Percentiles rank a stretch among this genome's conserved stretches.
These are phyloP conservation scores for Diaporthe vaccinii DNA, from an alignment of 2,329 filamentous ascomycete genomes.

Conservation along the genomic window DNA sequence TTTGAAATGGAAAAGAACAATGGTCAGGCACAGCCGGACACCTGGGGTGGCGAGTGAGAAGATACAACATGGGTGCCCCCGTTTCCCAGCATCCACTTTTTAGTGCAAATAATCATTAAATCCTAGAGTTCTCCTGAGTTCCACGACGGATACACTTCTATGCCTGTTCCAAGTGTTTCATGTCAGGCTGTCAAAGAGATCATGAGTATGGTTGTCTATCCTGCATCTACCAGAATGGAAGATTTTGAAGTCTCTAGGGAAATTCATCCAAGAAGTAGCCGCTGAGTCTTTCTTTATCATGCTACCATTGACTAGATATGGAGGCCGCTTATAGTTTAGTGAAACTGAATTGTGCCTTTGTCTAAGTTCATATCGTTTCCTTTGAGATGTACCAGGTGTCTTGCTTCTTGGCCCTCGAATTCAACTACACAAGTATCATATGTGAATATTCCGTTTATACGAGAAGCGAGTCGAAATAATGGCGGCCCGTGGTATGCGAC, in stretches of 20 bases:
- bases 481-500: background rate
- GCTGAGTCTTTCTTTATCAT: background rate
- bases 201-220: too few species aligned
- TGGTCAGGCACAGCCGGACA: too few species aligned
- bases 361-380: background rate
- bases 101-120: too few species aligned
- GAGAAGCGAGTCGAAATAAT: background rate
- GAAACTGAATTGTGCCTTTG: background rate
- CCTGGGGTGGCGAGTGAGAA: too few species aligned
- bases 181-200: too few species aligned
- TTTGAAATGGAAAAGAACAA: too few species aligned
- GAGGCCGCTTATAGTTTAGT: background rate
- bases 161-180: too few species aligned
- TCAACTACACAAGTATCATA: background rate
- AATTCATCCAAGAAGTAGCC: background rate
- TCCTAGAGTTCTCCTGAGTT: too few species aligned
- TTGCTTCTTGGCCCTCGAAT: background rate
- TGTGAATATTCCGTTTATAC: accelerated
- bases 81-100: too few species aligned
- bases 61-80: accelerated
- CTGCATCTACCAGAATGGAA: too few species aligned
- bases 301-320: too few species aligned
- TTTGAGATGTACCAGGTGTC: background rate
- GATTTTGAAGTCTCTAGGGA: background rate
- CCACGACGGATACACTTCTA: too few species aligned